Evolutionary conservation across 2,329 filamentous ascomycete species (phyloP).

Genomic region (Phyllosticta paracitricarpa): DNA sequence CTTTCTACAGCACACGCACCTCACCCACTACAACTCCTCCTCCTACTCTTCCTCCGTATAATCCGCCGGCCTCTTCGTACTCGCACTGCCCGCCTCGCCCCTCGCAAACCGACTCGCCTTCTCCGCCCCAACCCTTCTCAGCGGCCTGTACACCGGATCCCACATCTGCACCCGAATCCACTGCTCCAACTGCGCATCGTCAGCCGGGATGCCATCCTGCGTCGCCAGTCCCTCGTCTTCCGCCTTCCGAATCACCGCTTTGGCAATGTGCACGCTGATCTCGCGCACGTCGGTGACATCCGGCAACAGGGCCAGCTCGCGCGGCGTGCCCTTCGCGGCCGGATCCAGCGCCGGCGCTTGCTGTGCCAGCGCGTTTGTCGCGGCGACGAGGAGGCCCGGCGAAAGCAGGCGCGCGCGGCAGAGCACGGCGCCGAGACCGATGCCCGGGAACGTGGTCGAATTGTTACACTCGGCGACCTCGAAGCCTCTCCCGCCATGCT

Average conservation of each 20-base stretch:
- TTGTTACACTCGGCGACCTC: constrained; percentile 78
- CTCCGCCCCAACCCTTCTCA: constrained; percentile 46
- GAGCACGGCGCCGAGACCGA: constrained; percentile 70
- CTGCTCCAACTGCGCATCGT: constrained; percentile 48
- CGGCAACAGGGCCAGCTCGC: constrained; percentile 55
- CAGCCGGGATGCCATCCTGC: constrained; percentile 53
- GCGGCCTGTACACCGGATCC: constrained; percentile 57
- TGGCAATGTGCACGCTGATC: constrained; percentile 69
- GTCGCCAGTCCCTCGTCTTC: constrained; percentile 59
- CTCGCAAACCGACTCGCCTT: constrained; percentile 48
- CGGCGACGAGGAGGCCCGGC: constrained; percentile 72
- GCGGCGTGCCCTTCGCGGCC: constrained; percentile 26
- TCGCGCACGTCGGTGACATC: constrained; percentile 65
- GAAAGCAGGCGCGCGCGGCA: constrained; percentile 57
- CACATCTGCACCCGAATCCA: constrained; percentile 78
- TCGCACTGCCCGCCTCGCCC: constrained; percentile 43
- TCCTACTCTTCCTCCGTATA: neutral
- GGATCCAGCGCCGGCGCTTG: constrained; percentile 62
- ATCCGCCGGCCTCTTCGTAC: constrained; percentile 20
- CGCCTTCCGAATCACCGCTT: constrained; percentile 62
- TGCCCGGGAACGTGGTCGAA: constrained; percentile 73
- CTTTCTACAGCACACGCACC: neutral
- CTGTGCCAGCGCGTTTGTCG: constrained; percentile 61
- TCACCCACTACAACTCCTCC: neutral
- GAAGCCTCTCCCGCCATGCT: constrained; percentile 43